Conservation (phyloP, 345 rosid genomes). For the Rhodomyrtus tomentosa region DNA sequence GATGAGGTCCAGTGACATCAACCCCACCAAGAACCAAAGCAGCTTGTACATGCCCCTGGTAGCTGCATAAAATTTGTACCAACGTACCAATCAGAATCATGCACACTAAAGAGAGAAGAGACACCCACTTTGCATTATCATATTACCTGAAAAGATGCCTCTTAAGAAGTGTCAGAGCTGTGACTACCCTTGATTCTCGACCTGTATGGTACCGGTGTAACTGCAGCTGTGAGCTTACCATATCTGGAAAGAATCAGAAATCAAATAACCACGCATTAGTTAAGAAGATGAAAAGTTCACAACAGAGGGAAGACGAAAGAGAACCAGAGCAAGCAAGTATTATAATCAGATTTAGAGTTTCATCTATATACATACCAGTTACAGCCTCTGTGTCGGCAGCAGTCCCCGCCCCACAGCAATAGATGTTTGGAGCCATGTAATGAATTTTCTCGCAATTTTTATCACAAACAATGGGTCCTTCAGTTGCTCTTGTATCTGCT, state of each 20-base stretch:
- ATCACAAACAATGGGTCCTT: slow-evolving; percentile 95
- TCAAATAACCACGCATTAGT: neutral
- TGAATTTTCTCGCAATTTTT: slow-evolving; percentile 98
- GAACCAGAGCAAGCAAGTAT: neutral
- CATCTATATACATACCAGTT: slow-evolving; percentile 40
- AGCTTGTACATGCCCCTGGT: slow-evolving; percentile 12
- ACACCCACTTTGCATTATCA: neutral
- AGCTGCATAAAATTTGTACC: slow-evolving; percentile 1
- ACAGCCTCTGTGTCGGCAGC: slow-evolving; percentile 99
- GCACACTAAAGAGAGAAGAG: neutral
- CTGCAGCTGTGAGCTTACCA: slow-evolving; percentile 14
- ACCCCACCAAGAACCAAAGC: slow-evolving; percentile 17
- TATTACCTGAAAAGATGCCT: slow-evolving; percentile 10
- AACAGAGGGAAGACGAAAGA: neutral
- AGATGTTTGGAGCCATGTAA: slow-evolving; percentile 96
- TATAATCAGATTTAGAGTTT: neutral
- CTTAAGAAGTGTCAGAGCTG: slow-evolving; percentile 12
- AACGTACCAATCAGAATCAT: neutral
- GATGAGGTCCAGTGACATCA: slow-evolving; percentile 16
- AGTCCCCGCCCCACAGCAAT: slow-evolving; percentile 97
- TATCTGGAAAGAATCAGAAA: slow-evolving; percentile 3
- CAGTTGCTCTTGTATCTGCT: slow-evolving; percentile 55
- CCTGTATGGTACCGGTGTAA: slow-evolving; percentile 13
- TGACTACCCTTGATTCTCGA: slow-evolving; percentile 12
- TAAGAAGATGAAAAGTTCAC: neutral